A percentile compares a stretch with the other conserved stretches of the same genome.
Evolutionary conservation across 371 early-diverging fungal species (phyloP).

Genomic region (Mortierella sp.): DNA sequence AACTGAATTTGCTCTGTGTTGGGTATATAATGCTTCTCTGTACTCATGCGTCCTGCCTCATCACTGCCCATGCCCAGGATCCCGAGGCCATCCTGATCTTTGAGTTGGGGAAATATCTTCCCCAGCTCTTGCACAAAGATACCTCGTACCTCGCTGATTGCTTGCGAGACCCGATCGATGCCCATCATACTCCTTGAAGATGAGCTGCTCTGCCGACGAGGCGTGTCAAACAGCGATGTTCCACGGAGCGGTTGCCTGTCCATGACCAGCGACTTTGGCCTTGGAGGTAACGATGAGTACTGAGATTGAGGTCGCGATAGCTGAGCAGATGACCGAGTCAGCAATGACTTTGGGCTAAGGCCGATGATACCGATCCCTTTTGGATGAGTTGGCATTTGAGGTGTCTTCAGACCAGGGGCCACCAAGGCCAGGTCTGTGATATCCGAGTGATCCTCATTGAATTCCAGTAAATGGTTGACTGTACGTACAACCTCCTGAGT

Average conservation of each 20-base stretch:
- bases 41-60: constrained; percentile 17
- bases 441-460: constrained; percentile 32
- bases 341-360: constrained; percentile 33
- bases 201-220: constrained; percentile 27
- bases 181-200: constrained; percentile 20
- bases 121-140: constrained; percentile 55
- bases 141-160: constrained; percentile 54
- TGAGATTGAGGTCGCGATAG: constrained; percentile 22
- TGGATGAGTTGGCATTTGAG: constrained; percentile 2
- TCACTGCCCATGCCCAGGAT: constrained; percentile 53
- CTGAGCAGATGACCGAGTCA: constrained; percentile 48
- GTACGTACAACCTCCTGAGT: constrained; percentile 55
- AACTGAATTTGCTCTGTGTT: constrained; percentile 52
- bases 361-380: constrained; percentile 13
- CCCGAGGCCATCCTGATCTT: constrained; percentile 53
- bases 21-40: constrained; percentile 51
- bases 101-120: constrained; percentile 53
- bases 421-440: constrained; percentile 30
- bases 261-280: constrained; percentile 44
- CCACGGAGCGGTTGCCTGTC: constrained; percentile 27
- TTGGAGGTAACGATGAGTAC: constrained; percentile 29
- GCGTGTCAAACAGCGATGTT: constrained; percentile 32
- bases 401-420: constrained; percentile 21
- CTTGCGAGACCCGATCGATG: constrained; percentile 49
- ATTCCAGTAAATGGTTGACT: constrained; percentile 55